Evolutionary conservation across 306 rosid species (phyloP), one percentile per base, ranked within the genome.

Genomic region (Heteromeles arbutifolia): DNA sequence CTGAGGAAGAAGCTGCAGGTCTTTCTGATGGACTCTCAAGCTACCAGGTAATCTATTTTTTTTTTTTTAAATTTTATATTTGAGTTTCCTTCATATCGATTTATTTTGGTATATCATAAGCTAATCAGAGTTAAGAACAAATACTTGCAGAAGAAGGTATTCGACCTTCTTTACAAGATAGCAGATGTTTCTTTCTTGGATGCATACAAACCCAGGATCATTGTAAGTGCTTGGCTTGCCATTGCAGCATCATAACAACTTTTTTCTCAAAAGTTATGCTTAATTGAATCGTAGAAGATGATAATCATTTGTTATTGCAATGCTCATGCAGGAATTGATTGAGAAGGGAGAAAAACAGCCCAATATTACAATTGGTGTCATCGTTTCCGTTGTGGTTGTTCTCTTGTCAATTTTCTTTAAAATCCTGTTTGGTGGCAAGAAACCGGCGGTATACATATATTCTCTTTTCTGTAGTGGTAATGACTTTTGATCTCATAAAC

Each of bases 321-420:
- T 72, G 45, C 43, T 65, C 29, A 22, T 58, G 76, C 86, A 94
- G 97, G 95, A 91, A 48, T 69, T 94, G 77, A 87, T 94, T 64
- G 95, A 86, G 65, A 88, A 86, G 87, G 96, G 86, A 61, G 90
- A 91, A 82, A 82, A 88, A 64, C 91, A 88, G 68, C 97, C 97
- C 17, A 88, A 87, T 72, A 81, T 91, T 59, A 87, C 97, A 13
- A 80, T 92, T 65, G 96, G 98, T 73, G 62, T 88, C 78, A 64
- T 91, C 43, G 88, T 84, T 17, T 70, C 98, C 14, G 12, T 91
- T 28, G 72, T 80, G 75, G 87, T 88, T 18, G 59, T 90, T 43
- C 1, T 91, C 65, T 74, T 90, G 85, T 81, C 97, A 19, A 62
- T 86, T 37, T 65, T 91, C 83, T 70, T 86, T 67, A 86, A 76